Evolutionary conservation across 176 grass and related monocot genomes (phyloP), one percentile per base, ranked within the genome.

Genomic region (Canna indica): DNA sequence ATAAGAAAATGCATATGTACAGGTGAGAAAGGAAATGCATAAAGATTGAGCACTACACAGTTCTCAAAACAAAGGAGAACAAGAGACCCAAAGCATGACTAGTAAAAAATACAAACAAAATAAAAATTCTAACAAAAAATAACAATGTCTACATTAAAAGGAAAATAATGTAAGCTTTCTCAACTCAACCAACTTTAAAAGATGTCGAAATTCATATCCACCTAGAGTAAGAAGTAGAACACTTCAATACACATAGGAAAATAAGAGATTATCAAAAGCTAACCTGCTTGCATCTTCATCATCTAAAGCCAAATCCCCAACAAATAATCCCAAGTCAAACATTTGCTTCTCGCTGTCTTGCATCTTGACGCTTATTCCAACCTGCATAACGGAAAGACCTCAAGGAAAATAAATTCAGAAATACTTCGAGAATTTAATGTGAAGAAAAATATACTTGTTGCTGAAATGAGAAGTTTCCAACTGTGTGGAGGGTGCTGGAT

Each of bases 291-390:
- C 78, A 29, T 97, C 89, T 75, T 97, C 94, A 36, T 97, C 94
- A 36, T 97, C 94, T 66, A 85, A 75, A 42, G 81, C 57, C 64
- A 90, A 80, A 76, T 97, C 89, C 36, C 89, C 86, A 42, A 97
- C 90, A 84, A 92, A 85, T 24, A 97, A 48, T 64, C 94, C 89
- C 69, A 97, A 75, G 71, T 97, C 89, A 78, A 97, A 92, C 36
- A 39, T 74, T 82, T 92, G 79, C 75, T 81, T 92, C 35, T 77
- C 77, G 53, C 32, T 74, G 30, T 73, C 86, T 61, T 85, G 89
- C 34, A 44, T 34, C 58, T 73, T 78, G 22, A 59, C 66, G 63
- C 63, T 66, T 20, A 11, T 66, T 38, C 33, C 18, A 66, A 24
- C 20, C 63, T 66, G 63, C 63, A 66, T 66, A 12, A 25, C 18